A percentile compares a stretch with the other conserved stretches of the same genome.
phyloP scores from a whole-genome alignment of 805 yeast genomes.

The Candida oleophila region DNA sequence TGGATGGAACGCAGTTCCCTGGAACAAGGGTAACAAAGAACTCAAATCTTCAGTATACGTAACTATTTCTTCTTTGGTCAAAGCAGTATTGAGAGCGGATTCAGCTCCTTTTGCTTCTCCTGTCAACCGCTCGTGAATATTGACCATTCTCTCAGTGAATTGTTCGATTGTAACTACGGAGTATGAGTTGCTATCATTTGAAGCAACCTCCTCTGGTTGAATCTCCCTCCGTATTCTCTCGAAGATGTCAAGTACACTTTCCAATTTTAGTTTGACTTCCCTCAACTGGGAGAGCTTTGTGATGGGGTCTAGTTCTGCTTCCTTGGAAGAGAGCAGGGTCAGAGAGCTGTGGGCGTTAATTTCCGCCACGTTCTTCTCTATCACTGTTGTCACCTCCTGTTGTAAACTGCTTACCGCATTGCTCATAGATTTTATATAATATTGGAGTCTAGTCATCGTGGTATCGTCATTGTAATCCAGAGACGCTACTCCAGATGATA shows the following conservation, averaged over 20 bases:
- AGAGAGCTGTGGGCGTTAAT: not conserved
- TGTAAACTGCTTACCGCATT: slow-evolving; percentile 58
- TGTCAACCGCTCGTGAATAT: slow-evolving; percentile 47
- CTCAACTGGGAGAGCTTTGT: slow-evolving; percentile 45
- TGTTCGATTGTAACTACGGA: slow-evolving; percentile 41
- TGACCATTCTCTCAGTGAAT: slow-evolving; percentile 44
- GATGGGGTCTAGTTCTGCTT: slow-evolving; percentile 20
- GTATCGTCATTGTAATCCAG: slow-evolving; percentile 7
- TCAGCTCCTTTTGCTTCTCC: slow-evolving; percentile 11
- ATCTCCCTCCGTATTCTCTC: slow-evolving; percentile 15
- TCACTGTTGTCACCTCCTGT: slow-evolving; percentile 36
- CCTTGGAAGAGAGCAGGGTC: slow-evolving; percentile 6
- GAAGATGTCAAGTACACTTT: slow-evolving; percentile 45
- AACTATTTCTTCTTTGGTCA: slow-evolving; percentile 23
- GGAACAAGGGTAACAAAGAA: slow-evolving; percentile 52
- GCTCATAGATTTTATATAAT: slow-evolving; percentile 60
- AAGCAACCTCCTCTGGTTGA: slow-evolving; percentile 12
- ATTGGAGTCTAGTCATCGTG: slow-evolving; percentile 59
- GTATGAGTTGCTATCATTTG: slow-evolving; percentile 14
- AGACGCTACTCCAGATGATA: slow-evolving; percentile 37
- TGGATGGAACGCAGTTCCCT: slow-evolving; percentile 49
- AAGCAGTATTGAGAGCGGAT: not conserved
- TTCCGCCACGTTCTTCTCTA: not conserved
- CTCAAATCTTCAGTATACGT: slow-evolving; percentile 48
- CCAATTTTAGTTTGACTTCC: slow-evolving; percentile 44